Evolutionary conservation across 768 basidiomycete species (phyloP).

Genomic region (Naganishia kalamii): DNA sequence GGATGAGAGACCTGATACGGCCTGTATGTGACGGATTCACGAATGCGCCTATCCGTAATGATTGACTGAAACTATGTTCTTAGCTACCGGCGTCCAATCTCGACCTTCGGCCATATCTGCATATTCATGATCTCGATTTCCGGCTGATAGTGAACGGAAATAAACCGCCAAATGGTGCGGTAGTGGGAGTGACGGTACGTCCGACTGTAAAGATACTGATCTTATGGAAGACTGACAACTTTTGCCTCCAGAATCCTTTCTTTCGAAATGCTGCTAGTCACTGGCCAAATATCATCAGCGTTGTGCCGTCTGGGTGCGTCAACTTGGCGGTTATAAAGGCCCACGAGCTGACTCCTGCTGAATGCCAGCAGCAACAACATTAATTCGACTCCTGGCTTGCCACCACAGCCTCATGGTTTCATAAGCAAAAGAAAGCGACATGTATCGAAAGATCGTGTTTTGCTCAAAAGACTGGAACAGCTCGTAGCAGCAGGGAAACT

Average conservation of each 20-base stretch:
- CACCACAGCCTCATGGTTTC: slow-evolving; percentile 40
- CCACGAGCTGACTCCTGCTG: too few relatives aligned
- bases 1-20: slow-evolving; percentile 76
- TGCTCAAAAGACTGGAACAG: slow-evolving; percentile 66
- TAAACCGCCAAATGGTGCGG: slow-evolving; percentile 43
- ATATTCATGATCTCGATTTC: slow-evolving; percentile 89
- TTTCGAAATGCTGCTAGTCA: slow-evolving; percentile 46
- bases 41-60: too few relatives aligned
- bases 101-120: slow-evolving; percentile 89
- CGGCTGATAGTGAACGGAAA: slow-evolving; percentile 68
- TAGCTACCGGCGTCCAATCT: slow-evolving; percentile 57
- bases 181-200: slow-evolving; percentile 45
- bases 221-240: too few relatives aligned
- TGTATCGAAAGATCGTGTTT: slow-evolving; percentile 70
- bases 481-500: slow-evolving; percentile 39
- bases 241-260: slow-evolving; percentile 48
- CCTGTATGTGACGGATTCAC: slow-evolving; percentile 65
- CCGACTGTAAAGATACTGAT: slow-evolving; percentile 13
- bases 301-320: slow-evolving; percentile 15
- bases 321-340: not conserved
- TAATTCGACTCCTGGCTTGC: not conserved
- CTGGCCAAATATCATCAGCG: slow-evolving; percentile 47
- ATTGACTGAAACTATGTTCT: not conserved
- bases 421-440: slow-evolving; percentile 60
- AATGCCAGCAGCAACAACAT: not conserved